phyloP scores from a whole-genome alignment of 306 rosid species.

The Astragalus glycyphyllos region DNA sequence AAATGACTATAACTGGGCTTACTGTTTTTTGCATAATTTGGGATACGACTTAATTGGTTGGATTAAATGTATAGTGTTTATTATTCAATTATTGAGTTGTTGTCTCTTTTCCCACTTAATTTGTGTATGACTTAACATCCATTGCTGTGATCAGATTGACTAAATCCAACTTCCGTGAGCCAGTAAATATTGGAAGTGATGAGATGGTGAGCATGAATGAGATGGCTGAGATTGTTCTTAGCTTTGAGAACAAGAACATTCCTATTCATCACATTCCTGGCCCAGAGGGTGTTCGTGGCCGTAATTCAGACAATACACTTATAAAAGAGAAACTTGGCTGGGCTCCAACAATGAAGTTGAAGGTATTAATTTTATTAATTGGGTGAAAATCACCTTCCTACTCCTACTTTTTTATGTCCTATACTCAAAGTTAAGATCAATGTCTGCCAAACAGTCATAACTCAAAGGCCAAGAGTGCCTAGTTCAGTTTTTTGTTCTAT shows the following conservation, averaged over 20 bases:
- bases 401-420: conserved; percentile 19
- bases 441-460: neutral
- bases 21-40: conserved; percentile 11
- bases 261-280: conserved; percentile 98
- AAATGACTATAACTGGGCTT: neutral
- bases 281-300: conserved; percentile 99
- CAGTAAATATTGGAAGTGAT: conserved; percentile 97
- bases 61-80: neutral
- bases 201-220: conserved; percentile 99
- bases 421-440: neutral
- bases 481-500: too few relatives aligned
- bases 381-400: conserved; percentile 1
- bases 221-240: conserved; percentile 93
- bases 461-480: too few relatives aligned
- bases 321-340: conserved; percentile 99
- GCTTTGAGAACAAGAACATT: conserved; percentile 83
- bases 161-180: conserved; percentile 95
- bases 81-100: neutral
- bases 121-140: conserved; percentile 10
- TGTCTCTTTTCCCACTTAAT: neutral
- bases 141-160: conserved; percentile 69
- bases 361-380: conserved; percentile 56
- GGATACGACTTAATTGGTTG: conserved; percentile 21
- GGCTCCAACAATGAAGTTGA: conserved; percentile 97
- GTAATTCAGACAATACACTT: conserved; percentile 95